Evolutionary conservation across 768 basidiomycete species (phyloP).

Genomic region (Suillus subluteus): DNA sequence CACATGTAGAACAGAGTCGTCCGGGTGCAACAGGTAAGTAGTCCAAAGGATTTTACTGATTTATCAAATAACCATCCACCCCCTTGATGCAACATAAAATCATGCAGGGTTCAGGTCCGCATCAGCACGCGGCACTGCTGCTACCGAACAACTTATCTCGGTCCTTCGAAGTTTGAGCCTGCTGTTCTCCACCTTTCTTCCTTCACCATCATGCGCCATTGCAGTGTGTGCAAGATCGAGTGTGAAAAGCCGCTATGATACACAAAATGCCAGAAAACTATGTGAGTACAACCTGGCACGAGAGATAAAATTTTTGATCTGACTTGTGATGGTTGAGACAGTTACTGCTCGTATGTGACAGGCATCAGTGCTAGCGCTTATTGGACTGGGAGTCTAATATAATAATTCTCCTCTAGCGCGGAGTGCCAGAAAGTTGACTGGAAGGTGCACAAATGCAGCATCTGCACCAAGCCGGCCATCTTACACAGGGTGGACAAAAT

Average conservation of each 20-base stretch:
- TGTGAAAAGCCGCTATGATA: slow-evolving; percentile 20
- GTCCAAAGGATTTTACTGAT: not conserved
- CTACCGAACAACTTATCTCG: not conserved
- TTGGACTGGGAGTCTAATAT: not conserved
- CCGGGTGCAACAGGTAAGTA: too few species aligned
- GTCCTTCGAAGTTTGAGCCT: not conserved
- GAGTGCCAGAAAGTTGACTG: slow-evolving; percentile 24
- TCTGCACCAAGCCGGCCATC: slow-evolving; percentile 22
- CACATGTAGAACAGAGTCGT: not conserved
- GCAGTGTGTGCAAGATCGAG: slow-evolving; percentile 21
- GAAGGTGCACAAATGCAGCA: slow-evolving; percentile 26
- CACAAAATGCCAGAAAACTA: slow-evolving; percentile 24
- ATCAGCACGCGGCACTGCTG: not conserved
- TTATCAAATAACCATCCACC: not conserved
- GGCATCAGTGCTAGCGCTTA: not conserved
- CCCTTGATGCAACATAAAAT: not conserved
- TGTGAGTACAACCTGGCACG: slow-evolving; percentile 13
- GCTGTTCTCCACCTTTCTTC: not conserved
- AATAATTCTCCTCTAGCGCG: not conserved
- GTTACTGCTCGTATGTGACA: slow-evolving; percentile 4
- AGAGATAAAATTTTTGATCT: not conserved
- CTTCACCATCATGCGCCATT: not conserved
- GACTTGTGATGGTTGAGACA: not conserved
- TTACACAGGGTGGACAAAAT: slow-evolving; percentile 20
- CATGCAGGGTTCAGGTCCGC: not conserved